Evolutionary conservation across 345 rosid species (phyloP), one percentile per base, ranked within the genome.

Genomic region (Sonneratia caseolaris): DNA sequence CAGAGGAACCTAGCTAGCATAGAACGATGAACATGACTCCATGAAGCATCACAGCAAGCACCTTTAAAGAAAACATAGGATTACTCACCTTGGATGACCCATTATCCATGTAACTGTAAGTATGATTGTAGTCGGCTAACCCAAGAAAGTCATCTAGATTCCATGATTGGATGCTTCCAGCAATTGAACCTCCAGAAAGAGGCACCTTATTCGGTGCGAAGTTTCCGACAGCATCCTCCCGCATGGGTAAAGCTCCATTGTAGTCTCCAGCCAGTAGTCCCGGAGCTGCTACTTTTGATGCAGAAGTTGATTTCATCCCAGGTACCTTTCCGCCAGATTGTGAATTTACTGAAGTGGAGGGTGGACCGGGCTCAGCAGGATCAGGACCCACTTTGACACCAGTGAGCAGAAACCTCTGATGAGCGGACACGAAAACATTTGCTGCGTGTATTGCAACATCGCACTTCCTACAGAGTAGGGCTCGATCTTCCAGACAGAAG

Each of bases 401-500:
- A 21, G 99, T 95, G 22, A 95, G 85, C 73, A 95, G 86, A 84
- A 89, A 95, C 64, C 99, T 79, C 74, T 92, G 97, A 80, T 95
- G 99, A 77, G 83, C 84, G 76, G 97, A 86, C 38, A 90, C 97
- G 76, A 78, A 85, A 56, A 81, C 56, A 76, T 92, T 95, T 40
- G 77, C 93, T 2, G 92, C 74, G 75, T 95, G 99, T 75, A 95
- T 86, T 42, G 92, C 80, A 74, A 92, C 83, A 77, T 95, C 99
- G 77, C 99, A 95, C 83, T 92, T 95, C 82, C 97, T 80, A 81
- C 99, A 95, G 37, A 95, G 91, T 57, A 95, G 82, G 55, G 99
- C 97, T 80, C 97, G 82, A 76, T 95, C 99, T 82, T 95, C 90
- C 71, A 95, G 81, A 79, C 99, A 95, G 68, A 95, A 95, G 96